These are phyloP conservation scores for Dryas alaskensis DNA, from an alignment of 306 rosid genomes.

Conservation along the genomic window DNA sequence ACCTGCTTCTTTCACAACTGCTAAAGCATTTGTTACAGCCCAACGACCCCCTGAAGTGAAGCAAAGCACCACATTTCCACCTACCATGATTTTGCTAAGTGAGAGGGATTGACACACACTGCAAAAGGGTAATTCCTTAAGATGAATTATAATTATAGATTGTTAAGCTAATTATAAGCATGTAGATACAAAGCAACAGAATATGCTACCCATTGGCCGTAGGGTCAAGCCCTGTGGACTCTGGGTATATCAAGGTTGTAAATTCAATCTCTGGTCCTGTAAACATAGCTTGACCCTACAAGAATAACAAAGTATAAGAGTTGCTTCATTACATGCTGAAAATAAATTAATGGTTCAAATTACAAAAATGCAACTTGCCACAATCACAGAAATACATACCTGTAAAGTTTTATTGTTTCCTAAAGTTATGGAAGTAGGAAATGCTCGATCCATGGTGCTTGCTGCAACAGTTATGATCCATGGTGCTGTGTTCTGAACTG, in stretches of 20 bases:
- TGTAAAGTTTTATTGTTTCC: conserved; percentile 43
- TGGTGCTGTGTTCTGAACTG: conserved; percentile 36
- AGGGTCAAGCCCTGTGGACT: conserved; percentile 14
- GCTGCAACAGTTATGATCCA: conserved; percentile 50
- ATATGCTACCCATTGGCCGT: conserved; percentile 12
- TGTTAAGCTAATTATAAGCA: background rate
- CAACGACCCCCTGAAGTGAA: conserved; percentile 17
- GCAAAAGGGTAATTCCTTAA: background rate
- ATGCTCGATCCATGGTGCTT: conserved; percentile 40
- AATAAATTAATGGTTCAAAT: background rate
- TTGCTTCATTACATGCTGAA: background rate
- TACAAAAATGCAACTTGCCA: background rate
- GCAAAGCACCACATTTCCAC: conserved; percentile 40
- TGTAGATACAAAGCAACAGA: background rate
- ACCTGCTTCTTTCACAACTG: conserved; percentile 32
- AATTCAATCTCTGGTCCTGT: conserved; percentile 33
- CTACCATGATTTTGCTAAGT: conserved; percentile 26
- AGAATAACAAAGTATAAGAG: background rate
- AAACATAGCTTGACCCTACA: conserved; percentile 34
- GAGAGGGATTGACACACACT: conserved; percentile 35
- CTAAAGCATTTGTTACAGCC: conserved; percentile 16
- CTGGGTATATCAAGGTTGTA: conserved; percentile 38
- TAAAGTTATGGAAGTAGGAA: conserved; percentile 40
- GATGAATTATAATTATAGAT: background rate
- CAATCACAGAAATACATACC: conserved; percentile 24